Evolutionary conservation across 73 alveolate species (phyloP), one percentile per base, ranked within the genome.

Genomic region (Paramecium biaurelia): DNA sequence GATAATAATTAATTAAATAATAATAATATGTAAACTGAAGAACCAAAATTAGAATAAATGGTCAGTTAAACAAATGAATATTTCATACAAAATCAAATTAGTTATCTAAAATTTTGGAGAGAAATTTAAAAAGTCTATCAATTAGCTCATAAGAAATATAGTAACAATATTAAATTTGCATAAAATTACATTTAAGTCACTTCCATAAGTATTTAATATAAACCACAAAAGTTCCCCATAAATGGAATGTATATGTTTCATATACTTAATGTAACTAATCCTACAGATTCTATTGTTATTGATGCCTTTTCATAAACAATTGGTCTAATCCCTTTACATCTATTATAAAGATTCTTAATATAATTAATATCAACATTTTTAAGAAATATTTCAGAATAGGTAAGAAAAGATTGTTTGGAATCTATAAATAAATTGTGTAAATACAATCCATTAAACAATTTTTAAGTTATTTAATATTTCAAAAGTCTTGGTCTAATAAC

Each of bases 61-160:
- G 47, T 41, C 24, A 42, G 15, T 5, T 30, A 42, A 42, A 20
- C 70, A 7, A 43, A 41, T 43, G 90, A 79, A 21, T 79, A 24
- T 6, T 47, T 79, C 30, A 42, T 79, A 20, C 11, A 47, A 43
- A 42, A 47, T 26, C 21, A 79, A 43, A 21, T 79, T 7, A 79
- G 12, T 24, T 41, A 79, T 24, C 23, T 42, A 0, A 79, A 47
- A 34, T 79, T 79, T 8, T 79, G 90, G 90, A 79, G 72, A 79
- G 90, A 79, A 11, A 35, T 26, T 6, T 23, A 41, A 43, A 45
- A 42, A 24, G 30, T 79, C 15, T 79, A 79, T 42, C 12, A 20
- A 79, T 30, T 79, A 79, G 90, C 90, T 3, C 74, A 47, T 47
- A 79, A 45, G 28, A 79, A 79, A 26, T 79, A 79, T 18, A 79